Base-by-base conservation (phyloP, 306 rosid species). In the Quercus engelmannii region DNA sequence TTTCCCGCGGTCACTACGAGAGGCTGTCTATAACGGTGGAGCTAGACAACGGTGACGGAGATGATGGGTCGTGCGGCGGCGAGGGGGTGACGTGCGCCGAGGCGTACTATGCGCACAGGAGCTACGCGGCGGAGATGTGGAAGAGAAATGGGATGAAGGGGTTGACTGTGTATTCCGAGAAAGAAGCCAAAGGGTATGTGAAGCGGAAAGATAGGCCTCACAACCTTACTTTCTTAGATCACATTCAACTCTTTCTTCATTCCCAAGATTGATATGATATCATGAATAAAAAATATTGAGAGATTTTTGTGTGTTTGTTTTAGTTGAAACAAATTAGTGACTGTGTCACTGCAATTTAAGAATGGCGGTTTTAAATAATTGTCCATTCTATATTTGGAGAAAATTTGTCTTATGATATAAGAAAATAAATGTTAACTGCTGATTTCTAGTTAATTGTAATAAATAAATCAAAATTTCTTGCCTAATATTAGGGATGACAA, bases 181-280 rank as follows among this genome's bases (percentile, higher is more conserved):
- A 86, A 73, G 94, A 87, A 18, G 83, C 93, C 11, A 73, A 43
- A 20, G 94, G 92, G 0, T 93, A 93, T 55, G 97, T 93, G 73
- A 88, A 86, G 78, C 93, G 97, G 41, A 83, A 77, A 28, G 98
- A 93, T 70, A 68, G 97, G 88, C 98, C 97, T 85, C 96, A 87
- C 64, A 56, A 89, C 81, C 82, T 91, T 19, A 75, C 94, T 18
- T 93, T 93, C 58, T 89, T 91, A 1, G 94, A 91, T 65, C 96
- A 89, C n/a, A 91, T 93, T 86, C 87, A 74, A 0, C 59, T 85
- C 10, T 93, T 89, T 65, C 71, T 93, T 63, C 1, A 3, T 49
- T 85, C 90, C 21, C 25, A 97, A 85, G 71, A 5, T 35, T 35
- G 41, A 35, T 33, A 33, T 33, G 38, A 33, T 35, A 35, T 35